A percentile compares a stretch with the other conserved stretches of the same genome.
phyloP scores from a whole-genome alignment of 2,329 filamentous ascomycete genomes.

The Penicillium rolfsii region DNA sequence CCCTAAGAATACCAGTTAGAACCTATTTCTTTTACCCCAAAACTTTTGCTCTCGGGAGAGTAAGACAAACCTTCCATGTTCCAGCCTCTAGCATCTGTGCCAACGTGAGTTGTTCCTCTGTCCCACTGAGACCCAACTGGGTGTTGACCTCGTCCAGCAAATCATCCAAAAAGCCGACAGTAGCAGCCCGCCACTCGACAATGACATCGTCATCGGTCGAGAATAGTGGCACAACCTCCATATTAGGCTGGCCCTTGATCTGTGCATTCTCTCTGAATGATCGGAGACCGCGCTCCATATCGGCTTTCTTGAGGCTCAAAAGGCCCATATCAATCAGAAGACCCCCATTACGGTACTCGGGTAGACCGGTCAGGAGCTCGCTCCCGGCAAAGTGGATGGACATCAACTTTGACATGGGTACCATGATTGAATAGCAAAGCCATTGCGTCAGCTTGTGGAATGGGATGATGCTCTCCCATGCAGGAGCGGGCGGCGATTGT shows the following conservation, averaged over 20 bases:
- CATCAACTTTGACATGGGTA: conserved; percentile 81
- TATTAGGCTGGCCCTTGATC: conserved; percentile 70
- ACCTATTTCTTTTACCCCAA: not conserved
- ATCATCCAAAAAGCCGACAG: conserved; percentile 74
- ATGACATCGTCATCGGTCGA: conserved; percentile 74
- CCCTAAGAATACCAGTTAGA: conserved; percentile 60
- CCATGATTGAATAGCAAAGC: conserved; percentile 92
- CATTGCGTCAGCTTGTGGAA: conserved; percentile 96
- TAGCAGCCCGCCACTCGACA: conserved; percentile 77
- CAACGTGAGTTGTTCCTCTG: conserved; percentile 69
- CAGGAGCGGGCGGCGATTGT: conserved; percentile 63
- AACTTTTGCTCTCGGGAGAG: not conserved
- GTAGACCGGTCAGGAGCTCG: conserved; percentile 81
- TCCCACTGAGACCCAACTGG: conserved; percentile 67
- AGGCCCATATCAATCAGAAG: conserved; percentile 84
- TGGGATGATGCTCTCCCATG: conserved; percentile 81
- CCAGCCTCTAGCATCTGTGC: conserved; percentile 93
- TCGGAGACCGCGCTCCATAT: conserved; percentile 70
- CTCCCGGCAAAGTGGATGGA: conserved; percentile 78
- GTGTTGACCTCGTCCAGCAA: conserved; percentile 70
- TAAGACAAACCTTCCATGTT: conserved; percentile 83
- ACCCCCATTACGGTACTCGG: conserved; percentile 91
- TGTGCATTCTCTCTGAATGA: conserved; percentile 72
- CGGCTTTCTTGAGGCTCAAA: conserved; percentile 71
- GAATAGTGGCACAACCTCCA: conserved; percentile 76